A percentile compares a stretch with the other conserved stretches of the same genome.
Evolutionary conservation across 192 early-diverging fungal genomes (phyloP).

Genomic region (Coemansia sp.): DNA sequence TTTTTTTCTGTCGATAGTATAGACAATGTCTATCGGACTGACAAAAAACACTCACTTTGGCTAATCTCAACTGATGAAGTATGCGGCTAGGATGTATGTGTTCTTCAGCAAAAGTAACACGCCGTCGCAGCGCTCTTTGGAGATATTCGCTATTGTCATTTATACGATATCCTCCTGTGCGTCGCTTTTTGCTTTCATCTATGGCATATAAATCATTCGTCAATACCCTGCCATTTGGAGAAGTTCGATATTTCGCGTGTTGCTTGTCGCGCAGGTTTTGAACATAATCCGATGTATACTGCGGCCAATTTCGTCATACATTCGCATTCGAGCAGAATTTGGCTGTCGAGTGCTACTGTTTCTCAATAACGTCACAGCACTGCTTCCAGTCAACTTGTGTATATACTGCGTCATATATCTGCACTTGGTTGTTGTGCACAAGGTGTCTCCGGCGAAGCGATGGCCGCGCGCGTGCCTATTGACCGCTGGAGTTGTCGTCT

Average conservation of each 20-base stretch:
- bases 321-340: constrained; percentile 10
- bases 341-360: constrained; percentile 33
- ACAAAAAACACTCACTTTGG: neutral
- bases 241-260: constrained; percentile 32
- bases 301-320: constrained; percentile 15
- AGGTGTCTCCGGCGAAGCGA: constrained; percentile 24
- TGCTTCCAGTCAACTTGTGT: constrained; percentile 23
- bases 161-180: constrained; percentile 3
- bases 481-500: constrained; percentile 8
- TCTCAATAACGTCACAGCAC: constrained; percentile 15
- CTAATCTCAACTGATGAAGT: neutral
- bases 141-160: neutral
- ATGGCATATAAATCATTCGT: constrained; percentile 18
- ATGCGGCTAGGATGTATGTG: neutral
- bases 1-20: neutral
- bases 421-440: constrained; percentile 42
- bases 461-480: constrained; percentile 27
- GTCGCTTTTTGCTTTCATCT: constrained; percentile 27
- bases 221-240: constrained; percentile 15
- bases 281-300: constrained; percentile 32
- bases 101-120: neutral
- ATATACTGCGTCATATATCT: constrained; percentile 45
- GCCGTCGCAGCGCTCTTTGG: neutral
- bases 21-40: neutral
- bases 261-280: constrained; percentile 35